phyloP scores from a whole-genome alignment of 139 green algal genomes.

The Chlamydomonas schloesseri region DNA sequence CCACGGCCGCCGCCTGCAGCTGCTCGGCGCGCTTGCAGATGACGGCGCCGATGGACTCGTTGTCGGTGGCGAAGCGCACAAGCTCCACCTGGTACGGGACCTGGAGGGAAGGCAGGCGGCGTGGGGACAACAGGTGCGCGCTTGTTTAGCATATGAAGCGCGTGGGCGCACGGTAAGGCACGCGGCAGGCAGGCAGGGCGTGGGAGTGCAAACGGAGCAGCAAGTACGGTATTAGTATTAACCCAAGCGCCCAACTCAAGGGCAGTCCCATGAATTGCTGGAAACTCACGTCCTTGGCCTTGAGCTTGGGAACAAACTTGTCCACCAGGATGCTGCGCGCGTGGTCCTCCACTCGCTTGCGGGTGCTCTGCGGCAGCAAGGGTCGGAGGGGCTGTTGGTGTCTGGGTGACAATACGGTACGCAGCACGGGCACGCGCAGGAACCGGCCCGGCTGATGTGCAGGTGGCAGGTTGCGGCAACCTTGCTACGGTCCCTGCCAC shows the following conservation, averaged over 20 bases:
- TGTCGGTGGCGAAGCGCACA: slow-evolving; percentile 72
- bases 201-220: too few species aligned
- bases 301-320: slow-evolving; percentile 41
- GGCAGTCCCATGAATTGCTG: too few species aligned
- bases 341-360: slow-evolving; percentile 41
- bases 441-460: too few species aligned
- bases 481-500: not conserved
- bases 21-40: slow-evolving; percentile 67
- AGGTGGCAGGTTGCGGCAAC: not conserved
- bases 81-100: slow-evolving; percentile 64
- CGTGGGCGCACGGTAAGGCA: too few species aligned
- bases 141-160: too few species aligned
- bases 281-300: slow-evolving; percentile 19
- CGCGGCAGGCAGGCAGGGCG: too few species aligned
- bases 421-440: too few species aligned
- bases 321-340: slow-evolving; percentile 19
- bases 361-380: not conserved
- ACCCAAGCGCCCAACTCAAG: too few species aligned
- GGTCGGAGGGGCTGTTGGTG: too few species aligned
- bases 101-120: slow-evolving; percentile 4
- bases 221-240: too few species aligned
- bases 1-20: slow-evolving; percentile 62
- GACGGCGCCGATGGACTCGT: slow-evolving; percentile 56
- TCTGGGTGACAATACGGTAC: too few species aligned
- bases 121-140: too few species aligned